A percentile compares a stretch with the other conserved stretches of the same genome.
Evolutionary conservation across 108 stramenopile species (phyloP).

Genomic region (Nannochloropsis granulata): DNA sequence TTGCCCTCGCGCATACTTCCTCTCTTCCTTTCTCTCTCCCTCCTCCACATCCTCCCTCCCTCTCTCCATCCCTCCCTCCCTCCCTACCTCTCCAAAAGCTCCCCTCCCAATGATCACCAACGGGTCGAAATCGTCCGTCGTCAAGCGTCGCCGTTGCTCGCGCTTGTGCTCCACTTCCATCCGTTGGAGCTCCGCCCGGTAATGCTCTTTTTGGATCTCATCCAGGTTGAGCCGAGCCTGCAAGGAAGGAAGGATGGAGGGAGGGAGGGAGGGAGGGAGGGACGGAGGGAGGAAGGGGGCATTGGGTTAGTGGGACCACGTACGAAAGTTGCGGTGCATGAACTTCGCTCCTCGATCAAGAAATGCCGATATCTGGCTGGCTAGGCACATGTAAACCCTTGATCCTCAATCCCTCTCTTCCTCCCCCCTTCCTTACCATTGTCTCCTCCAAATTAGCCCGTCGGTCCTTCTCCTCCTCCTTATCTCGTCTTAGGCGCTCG

Average conservation of each 20-base stretch:
- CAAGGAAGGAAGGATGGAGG: background rate
- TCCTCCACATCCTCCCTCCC: background rate
- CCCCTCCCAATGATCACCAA: constrained; percentile 41
- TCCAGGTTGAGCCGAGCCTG: background rate
- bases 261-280: background rate
- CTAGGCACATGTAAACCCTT: too few relatives aligned
- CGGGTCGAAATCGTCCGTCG: constrained; percentile 38
- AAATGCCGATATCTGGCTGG: too few relatives aligned
- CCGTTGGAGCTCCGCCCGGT: constrained; percentile 17
- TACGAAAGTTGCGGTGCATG: too few relatives aligned
- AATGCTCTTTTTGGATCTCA: constrained; percentile 15
- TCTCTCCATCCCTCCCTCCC: background rate
- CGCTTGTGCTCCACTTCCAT: constrained; percentile 23
- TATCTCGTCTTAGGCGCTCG: constrained; percentile 18
- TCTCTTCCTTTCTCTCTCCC: background rate
- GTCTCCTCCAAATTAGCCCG: constrained; percentile 25
- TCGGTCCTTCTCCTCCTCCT: constrained; percentile 23
- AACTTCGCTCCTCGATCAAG: too few relatives aligned
- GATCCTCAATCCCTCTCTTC: background rate
- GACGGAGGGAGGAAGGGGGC: background rate
- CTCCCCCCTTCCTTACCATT: background rate
- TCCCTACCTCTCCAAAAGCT: constrained; percentile 37
- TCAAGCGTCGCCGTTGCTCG: constrained; percentile 29
- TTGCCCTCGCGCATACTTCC: background rate
- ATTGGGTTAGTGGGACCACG: background rate